Base-by-base conservation (phyloP, 352 stramenopile genomes). In the Thraustochytrium striatum region DNA sequence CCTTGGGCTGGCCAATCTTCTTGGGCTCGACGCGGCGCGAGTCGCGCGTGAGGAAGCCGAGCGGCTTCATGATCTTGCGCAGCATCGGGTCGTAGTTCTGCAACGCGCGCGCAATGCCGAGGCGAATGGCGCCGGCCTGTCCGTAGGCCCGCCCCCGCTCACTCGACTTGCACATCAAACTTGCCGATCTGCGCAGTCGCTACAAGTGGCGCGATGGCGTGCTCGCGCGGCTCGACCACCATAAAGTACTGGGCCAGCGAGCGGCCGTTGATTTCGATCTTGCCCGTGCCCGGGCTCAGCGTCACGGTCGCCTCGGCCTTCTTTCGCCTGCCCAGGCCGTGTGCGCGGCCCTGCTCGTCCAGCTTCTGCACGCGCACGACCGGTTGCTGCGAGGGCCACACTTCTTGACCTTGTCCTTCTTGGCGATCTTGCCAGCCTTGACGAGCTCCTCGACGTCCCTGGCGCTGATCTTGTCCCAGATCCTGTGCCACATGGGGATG, bases 21-120 rank as follows among this genome's bases (percentile, higher is more conserved):
- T 98, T 98, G 75, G 92, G 87, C 87, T 98, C 94, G 61, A 98
- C 94, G 87, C 94, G 95, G 84, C 95, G 86, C 81, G 93, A 87
- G 89, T 98, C 95, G 84, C 94, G 87, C 81, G 89, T 98, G 41
- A 98, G 83, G 78, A 96, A 89, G 75, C 94, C 93, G 47, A 91
- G 86, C 81, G 91, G 90, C 87, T 98, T 98, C 73, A 98, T 89
- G 2, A 89, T 82, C 70, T 90, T 87, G 73, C 94, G 92, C 13
- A 52, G 44, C 8, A 82, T 88, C 47, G 93, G 93, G 82, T 98
- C 91, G 83, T 96, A 98, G 72, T 92, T 86, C 82, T 98, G 90
- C 81, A 98, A 86, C 59, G 93, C 94, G 59, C 93, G 89, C 19
- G 89, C 87, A 73, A 98, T 87, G 55, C 93, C 95, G 84, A 97